Conservation (phyloP, 306 rosid genomes). For the Aeschynomene evenia region DNA sequence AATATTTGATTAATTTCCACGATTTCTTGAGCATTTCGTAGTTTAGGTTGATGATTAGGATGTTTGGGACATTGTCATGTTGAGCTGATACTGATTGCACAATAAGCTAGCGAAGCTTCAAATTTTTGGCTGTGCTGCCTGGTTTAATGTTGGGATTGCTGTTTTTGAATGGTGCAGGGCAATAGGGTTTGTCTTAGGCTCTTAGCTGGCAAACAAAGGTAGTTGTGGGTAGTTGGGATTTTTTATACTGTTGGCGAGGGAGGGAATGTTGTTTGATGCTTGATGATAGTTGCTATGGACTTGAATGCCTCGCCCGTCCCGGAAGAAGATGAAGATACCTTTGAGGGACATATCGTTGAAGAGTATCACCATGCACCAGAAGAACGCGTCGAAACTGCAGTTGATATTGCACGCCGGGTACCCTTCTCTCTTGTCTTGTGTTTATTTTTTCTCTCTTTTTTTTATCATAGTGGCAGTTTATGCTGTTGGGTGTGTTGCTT, state of each 20-base stretch:
- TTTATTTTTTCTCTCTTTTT: not conserved
- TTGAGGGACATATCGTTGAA: constrained; percentile 59
- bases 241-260: constrained; percentile 29
- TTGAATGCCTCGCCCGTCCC: constrained; percentile 96
- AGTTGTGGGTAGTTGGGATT: constrained; percentile 12
- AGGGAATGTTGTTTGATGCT: constrained; percentile 60
- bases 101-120: not conserved
- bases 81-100: not conserved
- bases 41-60: not conserved
- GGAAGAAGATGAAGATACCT: constrained; percentile 86
- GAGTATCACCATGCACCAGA: constrained; percentile 55
- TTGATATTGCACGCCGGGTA: constrained; percentile 93
- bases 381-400: constrained; percentile 76
- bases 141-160: constrained; percentile 20
- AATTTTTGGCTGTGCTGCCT: not conserved
- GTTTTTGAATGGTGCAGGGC: constrained; percentile 38
- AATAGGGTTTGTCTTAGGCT: constrained; percentile 3
- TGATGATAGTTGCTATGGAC: constrained; percentile 94
- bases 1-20: not conserved
- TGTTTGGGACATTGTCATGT: not conserved
- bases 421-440: not conserved
- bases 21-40: constrained; percentile 12
- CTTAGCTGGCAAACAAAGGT: constrained; percentile 3
- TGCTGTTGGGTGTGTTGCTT: not conserved
- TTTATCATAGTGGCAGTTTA: not conserved